Evolutionary conservation across 331 rosid genomes (phyloP).

Genomic region (Quercus tomentella): DNA sequence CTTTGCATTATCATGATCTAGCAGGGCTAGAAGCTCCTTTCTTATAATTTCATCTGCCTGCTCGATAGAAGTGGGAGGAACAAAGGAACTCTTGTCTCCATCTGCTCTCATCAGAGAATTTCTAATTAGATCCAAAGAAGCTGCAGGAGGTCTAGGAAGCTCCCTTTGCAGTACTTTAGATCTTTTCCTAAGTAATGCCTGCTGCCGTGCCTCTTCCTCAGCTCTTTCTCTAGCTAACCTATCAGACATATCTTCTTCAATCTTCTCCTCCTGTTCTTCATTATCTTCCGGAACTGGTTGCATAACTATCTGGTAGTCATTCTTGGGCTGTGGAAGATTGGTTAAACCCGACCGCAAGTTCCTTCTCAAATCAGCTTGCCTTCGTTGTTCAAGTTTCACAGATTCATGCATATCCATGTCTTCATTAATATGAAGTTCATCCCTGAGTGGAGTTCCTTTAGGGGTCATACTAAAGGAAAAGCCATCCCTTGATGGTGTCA

Average conservation of each 20-base stretch:
- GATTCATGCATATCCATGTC: conserved; percentile 65
- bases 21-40: conserved; percentile 64
- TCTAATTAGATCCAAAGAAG: conserved; percentile 69
- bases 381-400: conserved; percentile 64
- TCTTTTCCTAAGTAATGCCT: conserved; percentile 84
- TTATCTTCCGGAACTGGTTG: conserved; percentile 75
- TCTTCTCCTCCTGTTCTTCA: conserved; percentile 74
- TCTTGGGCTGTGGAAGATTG: conserved; percentile 75
- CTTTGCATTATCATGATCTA: conserved; percentile 90
- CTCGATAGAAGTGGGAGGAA: conserved; percentile 83
- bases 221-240: conserved; percentile 89
- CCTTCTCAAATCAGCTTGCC: conserved; percentile 70
- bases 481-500: conserved; percentile 89
- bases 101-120: conserved; percentile 79
- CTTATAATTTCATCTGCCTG: conserved; percentile 85
- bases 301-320: conserved; percentile 86
- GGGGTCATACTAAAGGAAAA: conserved; percentile 75
- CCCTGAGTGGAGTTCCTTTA: conserved; percentile 89
- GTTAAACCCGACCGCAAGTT: conserved; percentile 64
- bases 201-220: conserved; percentile 80
- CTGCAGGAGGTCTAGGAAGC: conserved; percentile 93
- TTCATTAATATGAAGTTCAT: conserved; percentile 81
- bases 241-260: conserved; percentile 97
- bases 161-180: conserved; percentile 94
- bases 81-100: conserved; percentile 93